Conservation (phyloP, 148 eudicot genomes). For the Fagopyrum homotropicum region DNA sequence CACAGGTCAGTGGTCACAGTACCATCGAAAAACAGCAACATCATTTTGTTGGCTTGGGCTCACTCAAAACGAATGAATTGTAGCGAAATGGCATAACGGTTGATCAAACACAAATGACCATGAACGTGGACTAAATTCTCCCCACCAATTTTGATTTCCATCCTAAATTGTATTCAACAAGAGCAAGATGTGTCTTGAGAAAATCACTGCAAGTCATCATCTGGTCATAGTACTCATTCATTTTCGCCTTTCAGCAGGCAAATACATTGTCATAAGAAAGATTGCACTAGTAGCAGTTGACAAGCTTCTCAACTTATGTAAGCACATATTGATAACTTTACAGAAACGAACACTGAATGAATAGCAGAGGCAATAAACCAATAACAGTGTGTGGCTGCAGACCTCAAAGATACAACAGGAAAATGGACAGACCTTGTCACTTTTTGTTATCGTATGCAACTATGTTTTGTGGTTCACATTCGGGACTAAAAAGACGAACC, state of each 20-base stretch:
- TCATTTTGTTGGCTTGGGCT: neutral
- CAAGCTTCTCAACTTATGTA: neutral
- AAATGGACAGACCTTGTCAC: constrained; percentile 20
- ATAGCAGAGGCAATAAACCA: neutral
- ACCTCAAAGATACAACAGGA: neutral
- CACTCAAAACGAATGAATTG: neutral
- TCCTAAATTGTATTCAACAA: neutral
- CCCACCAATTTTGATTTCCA: neutral
- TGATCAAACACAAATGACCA: neutral
- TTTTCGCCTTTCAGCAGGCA: neutral
- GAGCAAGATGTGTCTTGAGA: neutral
- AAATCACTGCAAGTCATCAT: neutral
- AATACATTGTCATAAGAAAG: neutral
- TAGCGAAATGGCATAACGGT: neutral
- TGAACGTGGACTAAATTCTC: neutral
- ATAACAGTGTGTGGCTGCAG: neutral
- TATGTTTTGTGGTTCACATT: constrained; percentile 95
- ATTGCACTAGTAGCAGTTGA: neutral
- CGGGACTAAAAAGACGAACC: constrained; percentile 82
- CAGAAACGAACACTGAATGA: neutral
- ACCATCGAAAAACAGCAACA: too few relatives aligned
- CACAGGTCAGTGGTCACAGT: too few relatives aligned
- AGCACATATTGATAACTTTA: neutral
- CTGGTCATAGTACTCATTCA: neutral
- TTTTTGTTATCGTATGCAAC: constrained; percentile 64